Evolutionary conservation across 177 flowering plant species (phyloP), one percentile per base, ranked within the genome.

Genomic region (Vitis hybrid): DNA sequence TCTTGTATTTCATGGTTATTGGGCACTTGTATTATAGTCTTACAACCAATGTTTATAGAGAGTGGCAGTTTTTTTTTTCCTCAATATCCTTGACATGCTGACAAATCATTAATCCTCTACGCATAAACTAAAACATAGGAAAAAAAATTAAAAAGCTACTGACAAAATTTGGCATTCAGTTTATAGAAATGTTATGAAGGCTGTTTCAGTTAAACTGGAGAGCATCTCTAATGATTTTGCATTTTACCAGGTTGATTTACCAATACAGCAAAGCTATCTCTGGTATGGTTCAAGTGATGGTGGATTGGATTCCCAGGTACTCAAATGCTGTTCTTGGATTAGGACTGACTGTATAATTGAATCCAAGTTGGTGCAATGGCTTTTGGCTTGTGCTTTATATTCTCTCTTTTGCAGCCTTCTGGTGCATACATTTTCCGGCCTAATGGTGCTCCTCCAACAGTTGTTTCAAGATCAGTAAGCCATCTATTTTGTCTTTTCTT

Each of bases 341-440:
- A 27, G 15, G 53, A 54, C 11, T 58, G 11, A 11, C 11, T 51
- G 2, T 24, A 6, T 53, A 63, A 49, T 11, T 66, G 12, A 15
- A 12, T 72, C 18, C 9, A 50, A 59, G 52, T 58, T 63, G 46
- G 13, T 52, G 32, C 48, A 12, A 35, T 53, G 17, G 48, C 56
- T 64, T 64, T 59, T 76, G 20, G 54, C 55, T 58, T 71, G 20
- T 59, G 11, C 46, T 59, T 27, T 5, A 49, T 64, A 48, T 70
- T 46, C 56, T 73, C 14, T 51, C 67, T 73, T 30, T 73, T 58
- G 51, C 73, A 93, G 95, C 70, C 85, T 70, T 93, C 98, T 72
- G 91, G 93, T 72, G 98, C 98, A 17, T 93, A 93, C 66, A 87
- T 93, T 73, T 93, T 93, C 70, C 85, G 91, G 49, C 98, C 96